A percentile compares a stretch with the other conserved stretches of the same genome.
Conservation (phyloP, 495 filamentous ascomycete species). For the Tricharina praecox region DNA sequence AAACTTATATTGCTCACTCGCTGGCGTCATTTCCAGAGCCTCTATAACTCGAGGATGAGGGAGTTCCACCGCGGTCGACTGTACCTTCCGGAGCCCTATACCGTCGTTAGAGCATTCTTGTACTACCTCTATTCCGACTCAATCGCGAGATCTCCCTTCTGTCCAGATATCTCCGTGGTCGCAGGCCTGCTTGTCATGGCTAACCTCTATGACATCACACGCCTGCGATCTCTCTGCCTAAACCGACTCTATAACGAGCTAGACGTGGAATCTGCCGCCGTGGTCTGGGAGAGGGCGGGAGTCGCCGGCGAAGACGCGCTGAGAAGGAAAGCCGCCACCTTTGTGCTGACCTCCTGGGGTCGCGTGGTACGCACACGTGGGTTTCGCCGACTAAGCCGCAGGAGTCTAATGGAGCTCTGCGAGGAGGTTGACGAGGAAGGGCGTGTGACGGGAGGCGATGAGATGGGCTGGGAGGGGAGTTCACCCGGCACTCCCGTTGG, state of each 20-base stretch:
- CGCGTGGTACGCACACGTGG: slow-evolving; percentile 76
- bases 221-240: slow-evolving; percentile 74
- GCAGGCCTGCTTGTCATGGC: slow-evolving; percentile 95
- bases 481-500: not conserved
- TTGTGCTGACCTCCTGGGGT: slow-evolving; percentile 87
- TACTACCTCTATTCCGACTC: slow-evolving; percentile 95
- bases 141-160: slow-evolving; percentile 48
- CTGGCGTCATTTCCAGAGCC: slow-evolving; percentile 86
- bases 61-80: slow-evolving; percentile 93
- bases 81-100: slow-evolving; percentile 94
- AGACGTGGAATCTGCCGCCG: slow-evolving; percentile 83
- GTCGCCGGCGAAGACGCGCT: slow-evolving; percentile 86
- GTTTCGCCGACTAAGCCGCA: slow-evolving; percentile 61
- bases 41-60: slow-evolving; percentile 84
- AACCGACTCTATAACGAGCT: slow-evolving; percentile 75
- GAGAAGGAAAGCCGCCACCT: slow-evolving; percentile 64
- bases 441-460: slow-evolving; percentile 54
- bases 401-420: slow-evolving; percentile 72
- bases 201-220: slow-evolving; percentile 91
- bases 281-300: slow-evolving; percentile 87
- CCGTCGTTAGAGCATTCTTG: slow-evolving; percentile 81
- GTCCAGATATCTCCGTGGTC: slow-evolving; percentile 59
- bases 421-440: slow-evolving; percentile 85
- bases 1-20: slow-evolving; percentile 80
- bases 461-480: slow-evolving; percentile 9